Evolutionary conservation across 805 yeast genomes (phyloP).

Genomic region (Sugiyamaella boreocaroliniensis): DNA sequence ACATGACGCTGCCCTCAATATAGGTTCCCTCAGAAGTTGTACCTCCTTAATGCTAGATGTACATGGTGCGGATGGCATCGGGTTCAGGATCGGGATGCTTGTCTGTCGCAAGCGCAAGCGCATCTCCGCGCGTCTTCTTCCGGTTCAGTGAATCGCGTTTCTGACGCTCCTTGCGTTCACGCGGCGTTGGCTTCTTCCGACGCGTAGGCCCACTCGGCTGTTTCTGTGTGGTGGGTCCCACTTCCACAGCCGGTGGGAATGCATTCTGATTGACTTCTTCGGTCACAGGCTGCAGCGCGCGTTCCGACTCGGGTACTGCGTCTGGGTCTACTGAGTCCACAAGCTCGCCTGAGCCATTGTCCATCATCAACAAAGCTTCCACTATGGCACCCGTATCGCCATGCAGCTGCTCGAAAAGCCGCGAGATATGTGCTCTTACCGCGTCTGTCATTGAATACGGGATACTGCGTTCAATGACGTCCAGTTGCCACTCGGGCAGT

Average conservation of each 20-base stretch:
- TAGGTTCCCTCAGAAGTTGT: no score
- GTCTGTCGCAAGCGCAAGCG: not conserved
- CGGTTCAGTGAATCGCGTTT: conserved; percentile 21
- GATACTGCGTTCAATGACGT: conserved; percentile 25
- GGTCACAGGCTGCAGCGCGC: not conserved
- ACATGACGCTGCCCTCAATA: no score
- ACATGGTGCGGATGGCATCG: conserved; percentile 12
- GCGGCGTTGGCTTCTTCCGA: conserved; percentile 9
- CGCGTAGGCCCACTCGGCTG: not conserved
- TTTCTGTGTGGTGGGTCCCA: not conserved
- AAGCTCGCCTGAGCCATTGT: conserved; percentile 6
- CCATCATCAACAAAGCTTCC: conserved; percentile 26
- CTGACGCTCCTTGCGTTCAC: conserved; percentile 22
- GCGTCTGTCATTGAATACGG: conserved; percentile 3
- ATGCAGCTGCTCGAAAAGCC: conserved; percentile 10
- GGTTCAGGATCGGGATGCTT: not conserved
- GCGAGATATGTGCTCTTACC: conserved; percentile 16
- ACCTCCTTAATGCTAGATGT: conserved; percentile 5
- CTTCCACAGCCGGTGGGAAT: not conserved
- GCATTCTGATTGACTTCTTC: not conserved
- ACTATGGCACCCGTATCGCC: conserved; percentile 26
- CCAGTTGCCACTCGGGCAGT: conserved; percentile 28
- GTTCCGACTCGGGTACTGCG: not conserved
- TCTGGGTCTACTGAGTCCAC: not conserved
- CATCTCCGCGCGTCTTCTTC: conserved; percentile 7